Evolutionary conservation across 306 rosid species (phyloP).

Genomic region (Myrica gale): DNA sequence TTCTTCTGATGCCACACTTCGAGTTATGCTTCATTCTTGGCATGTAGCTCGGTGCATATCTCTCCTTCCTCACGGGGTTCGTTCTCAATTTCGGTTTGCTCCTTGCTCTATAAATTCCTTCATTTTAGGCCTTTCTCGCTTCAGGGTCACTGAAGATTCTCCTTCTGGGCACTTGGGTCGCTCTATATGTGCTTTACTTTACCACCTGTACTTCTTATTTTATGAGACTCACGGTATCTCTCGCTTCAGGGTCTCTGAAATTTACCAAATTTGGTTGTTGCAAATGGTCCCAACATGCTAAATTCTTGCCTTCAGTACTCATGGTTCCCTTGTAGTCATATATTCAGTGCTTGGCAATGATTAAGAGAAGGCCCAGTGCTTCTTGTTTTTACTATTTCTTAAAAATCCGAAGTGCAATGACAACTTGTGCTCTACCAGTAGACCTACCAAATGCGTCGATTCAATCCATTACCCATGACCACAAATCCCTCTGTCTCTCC

Average conservation of each 20-base stretch:
- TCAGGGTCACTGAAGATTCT: not conserved
- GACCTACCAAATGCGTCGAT: slow-evolving; percentile 15
- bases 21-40: not conserved
- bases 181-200: not conserved
- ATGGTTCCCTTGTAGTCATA: not conserved
- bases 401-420: slow-evolving; percentile 26
- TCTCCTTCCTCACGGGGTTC: not conserved
- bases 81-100: not conserved
- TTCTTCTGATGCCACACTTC: not conserved
- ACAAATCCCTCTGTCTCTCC: slow-evolving; percentile 31
- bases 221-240: not conserved
- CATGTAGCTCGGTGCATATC: not conserved
- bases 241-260: not conserved
- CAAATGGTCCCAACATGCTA: not conserved
- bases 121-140: not conserved
- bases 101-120: not conserved
- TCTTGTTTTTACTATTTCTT: slow-evolving; percentile 14
- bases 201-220: not conserved
- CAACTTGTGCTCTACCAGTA: slow-evolving; percentile 30
- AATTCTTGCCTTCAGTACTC: not conserved
- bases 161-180: not conserved
- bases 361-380: slow-evolving; percentile 16
- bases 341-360: slow-evolving; percentile 22
- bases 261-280: not conserved
- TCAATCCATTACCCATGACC: slow-evolving; percentile 22